Evolutionary conservation across 305 asterid species (phyloP), one percentile per base, ranked within the genome.

Genomic region (Fraxinus nigra): DNA sequence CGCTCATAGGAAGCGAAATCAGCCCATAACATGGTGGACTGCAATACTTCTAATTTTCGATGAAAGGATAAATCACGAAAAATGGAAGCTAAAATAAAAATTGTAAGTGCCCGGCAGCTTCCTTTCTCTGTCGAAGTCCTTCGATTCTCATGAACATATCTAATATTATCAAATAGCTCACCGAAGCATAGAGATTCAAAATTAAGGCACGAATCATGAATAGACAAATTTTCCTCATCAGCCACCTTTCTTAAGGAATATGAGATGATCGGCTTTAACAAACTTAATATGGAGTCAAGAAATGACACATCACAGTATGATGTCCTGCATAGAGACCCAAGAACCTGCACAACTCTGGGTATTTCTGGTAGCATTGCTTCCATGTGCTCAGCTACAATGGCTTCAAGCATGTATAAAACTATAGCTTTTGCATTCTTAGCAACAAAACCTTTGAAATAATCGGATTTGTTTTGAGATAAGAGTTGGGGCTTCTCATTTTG

Each of bases 381-480:
- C 97, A 94, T 90, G 87, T 97, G 97, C 91, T 91, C 93, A 78
- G 85, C 89, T 75, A 97, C 89, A 85, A 97, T 91, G 84, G 98
- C 92, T 91, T 97, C 99, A 84, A 97, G 97, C 72, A 93, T 89
- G 87, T 93, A 97, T 32, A 91, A 88, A 82, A 97, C 87, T 79
- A 94, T 91, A 69, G 96, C 99, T 89, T 93, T 97, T 33, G 98
- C 96, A 90, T 97, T 97, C 89, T 93, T 94, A 77, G 98, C 94
- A 82, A 87, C 91, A 86, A 90, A 94, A 54, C 99, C 99, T 87
- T 91, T 97, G 81, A 87, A 88, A 87, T 79, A 80, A 82, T 84
- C 89, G 51, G 88, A 79, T 82, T 85, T 87, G 18, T 86, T 84
- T 56, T 80, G 87, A 85, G 81, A 75, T 70, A 77, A 76, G 70